These are phyloP conservation scores for Fragaria ananassa DNA, from an alignment of 306 rosid species.

Conservation along the genomic window DNA sequence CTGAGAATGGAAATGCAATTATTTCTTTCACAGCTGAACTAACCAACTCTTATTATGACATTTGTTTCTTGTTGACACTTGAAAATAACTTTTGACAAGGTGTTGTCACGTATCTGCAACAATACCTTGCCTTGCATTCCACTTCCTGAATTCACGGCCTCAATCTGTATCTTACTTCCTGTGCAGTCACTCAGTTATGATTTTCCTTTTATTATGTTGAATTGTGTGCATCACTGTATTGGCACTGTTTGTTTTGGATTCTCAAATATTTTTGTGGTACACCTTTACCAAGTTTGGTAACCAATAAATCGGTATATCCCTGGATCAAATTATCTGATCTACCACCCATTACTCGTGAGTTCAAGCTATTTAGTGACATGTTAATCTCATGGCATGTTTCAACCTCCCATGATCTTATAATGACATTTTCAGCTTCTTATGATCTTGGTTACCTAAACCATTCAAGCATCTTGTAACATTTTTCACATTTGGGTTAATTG, in stretches of 20 bases:
- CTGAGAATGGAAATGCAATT: neutral
- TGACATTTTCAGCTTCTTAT: neutral
- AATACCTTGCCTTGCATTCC: neutral
- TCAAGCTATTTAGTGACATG: constrained; percentile 4
- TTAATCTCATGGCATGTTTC: neutral
- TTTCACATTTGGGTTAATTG: neutral
- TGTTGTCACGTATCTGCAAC: neutral
- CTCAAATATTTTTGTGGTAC: neutral
- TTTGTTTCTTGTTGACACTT: neutral
- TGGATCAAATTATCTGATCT: neutral
- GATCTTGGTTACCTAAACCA: neutral
- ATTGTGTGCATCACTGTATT: neutral
- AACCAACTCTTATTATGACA: neutral
- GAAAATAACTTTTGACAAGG: neutral
- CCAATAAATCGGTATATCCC: neutral
- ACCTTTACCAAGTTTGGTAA: neutral
- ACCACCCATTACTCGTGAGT: neutral
- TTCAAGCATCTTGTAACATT: neutral
- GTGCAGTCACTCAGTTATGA: neutral
- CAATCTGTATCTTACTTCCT: neutral
- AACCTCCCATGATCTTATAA: neutral
- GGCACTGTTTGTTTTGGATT: neutral
- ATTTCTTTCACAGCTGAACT: neutral
- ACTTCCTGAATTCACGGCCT: neutral
- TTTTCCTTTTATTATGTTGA: neutral